phyloP scores from a whole-genome alignment of 768 basidiomycete species.

The Leccinum boreale region DNA sequence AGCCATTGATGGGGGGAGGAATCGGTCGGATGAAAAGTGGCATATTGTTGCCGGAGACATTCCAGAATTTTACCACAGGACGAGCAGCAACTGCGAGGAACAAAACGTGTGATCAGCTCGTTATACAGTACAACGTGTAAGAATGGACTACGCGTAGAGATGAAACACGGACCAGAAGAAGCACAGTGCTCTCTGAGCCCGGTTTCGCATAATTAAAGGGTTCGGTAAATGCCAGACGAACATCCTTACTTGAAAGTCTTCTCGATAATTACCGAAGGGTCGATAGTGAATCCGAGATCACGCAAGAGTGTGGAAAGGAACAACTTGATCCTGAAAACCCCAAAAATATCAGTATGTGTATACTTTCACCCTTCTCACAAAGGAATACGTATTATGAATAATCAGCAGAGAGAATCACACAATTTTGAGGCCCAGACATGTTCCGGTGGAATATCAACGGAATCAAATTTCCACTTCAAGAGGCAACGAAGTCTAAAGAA shows the following conservation, averaged over 20 bases:
- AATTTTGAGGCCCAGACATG: not conserved
- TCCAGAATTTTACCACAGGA: constrained; percentile 54
- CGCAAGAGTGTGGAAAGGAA: constrained; percentile 57
- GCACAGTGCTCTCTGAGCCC: constrained; percentile 1
- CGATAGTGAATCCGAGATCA: constrained; percentile 53
- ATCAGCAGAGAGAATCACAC: not conserved
- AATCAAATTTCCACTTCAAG: constrained; percentile 11
- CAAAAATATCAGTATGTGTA: constrained; percentile 19
- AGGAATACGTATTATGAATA: constrained; percentile 2
- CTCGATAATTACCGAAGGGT: constrained; percentile 53
- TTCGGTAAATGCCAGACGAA: constrained; percentile 16
- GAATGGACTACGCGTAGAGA: constrained; percentile 13
- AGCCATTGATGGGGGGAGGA: constrained; percentile 6
- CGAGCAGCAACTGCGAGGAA: constrained; percentile 46
- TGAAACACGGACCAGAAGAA: constrained; percentile 18
- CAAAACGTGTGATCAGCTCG: constrained; percentile 16
- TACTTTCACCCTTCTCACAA: not conserved
- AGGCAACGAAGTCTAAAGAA: constrained; percentile 20
- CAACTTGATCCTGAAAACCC: constrained; percentile 52
- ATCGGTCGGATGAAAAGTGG: constrained; percentile 47
- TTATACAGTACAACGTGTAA: not conserved
- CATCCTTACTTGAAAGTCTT: constrained; percentile 58
- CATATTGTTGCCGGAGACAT: constrained; percentile 57
- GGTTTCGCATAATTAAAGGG: constrained; percentile 22
- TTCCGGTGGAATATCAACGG: not conserved